Evolutionary conservation across 129 eudicot species (phyloP).

Genomic region (Scalesia atractyloides): DNA sequence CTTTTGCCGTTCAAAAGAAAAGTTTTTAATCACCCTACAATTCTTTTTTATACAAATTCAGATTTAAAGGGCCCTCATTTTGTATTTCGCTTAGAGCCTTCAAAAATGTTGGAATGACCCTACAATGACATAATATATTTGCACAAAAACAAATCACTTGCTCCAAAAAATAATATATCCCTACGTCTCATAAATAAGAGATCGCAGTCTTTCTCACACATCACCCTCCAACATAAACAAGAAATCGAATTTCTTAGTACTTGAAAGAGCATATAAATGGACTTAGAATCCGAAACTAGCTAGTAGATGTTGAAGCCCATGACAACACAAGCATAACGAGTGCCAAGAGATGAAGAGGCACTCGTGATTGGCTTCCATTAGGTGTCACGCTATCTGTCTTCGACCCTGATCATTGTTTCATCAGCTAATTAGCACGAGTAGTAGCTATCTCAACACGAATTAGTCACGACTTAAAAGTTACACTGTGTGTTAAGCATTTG

Average conservation of each 20-base stretch:
- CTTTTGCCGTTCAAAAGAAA: too few relatives aligned
- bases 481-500: not conserved
- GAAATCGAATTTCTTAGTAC: conserved; percentile 1
- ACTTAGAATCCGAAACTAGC: conserved; percentile 19
- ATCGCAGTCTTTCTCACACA: not conserved
- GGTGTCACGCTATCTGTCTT: conserved; percentile 50
- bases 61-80: too few relatives aligned
- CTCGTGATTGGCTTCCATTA: conserved; percentile 32
- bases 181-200: not conserved
- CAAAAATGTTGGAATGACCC: not conserved
- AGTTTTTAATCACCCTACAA: too few relatives aligned
- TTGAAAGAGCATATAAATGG: conserved; percentile 11
- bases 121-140: conserved; percentile 21
- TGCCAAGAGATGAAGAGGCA: conserved; percentile 25
- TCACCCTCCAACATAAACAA: conserved; percentile 22
- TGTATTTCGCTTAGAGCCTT: too few relatives aligned
- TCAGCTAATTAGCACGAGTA: not conserved
- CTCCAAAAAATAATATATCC: conserved; percentile 4
- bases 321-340: conserved; percentile 37
- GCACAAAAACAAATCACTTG: not conserved
- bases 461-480: not conserved
- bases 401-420: conserved; percentile 37
- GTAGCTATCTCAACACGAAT: not conserved
- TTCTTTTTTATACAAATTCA: too few relatives aligned
- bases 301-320: conserved; percentile 34